Conservation (phyloP, 2,329 filamentous ascomycete species). For the Teratosphaeria pseudoeucalypti region DNA sequence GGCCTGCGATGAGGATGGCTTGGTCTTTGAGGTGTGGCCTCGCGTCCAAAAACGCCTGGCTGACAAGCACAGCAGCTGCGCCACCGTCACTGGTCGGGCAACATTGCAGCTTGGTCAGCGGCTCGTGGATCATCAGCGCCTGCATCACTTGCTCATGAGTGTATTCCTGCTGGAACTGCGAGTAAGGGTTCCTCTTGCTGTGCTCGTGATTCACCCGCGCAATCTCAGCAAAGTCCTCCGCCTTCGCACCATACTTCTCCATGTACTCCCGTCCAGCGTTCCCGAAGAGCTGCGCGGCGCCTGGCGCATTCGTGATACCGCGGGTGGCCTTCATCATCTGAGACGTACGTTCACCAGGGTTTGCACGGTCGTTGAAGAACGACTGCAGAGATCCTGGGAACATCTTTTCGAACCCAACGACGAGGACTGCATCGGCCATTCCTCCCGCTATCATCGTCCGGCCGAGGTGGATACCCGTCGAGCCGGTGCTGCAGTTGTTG, state of each 20-base stretch:
- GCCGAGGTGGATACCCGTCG: slow-evolving; percentile 76
- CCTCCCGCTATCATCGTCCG: slow-evolving; percentile 70
- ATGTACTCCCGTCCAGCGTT: slow-evolving; percentile 92
- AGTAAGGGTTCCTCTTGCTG: slow-evolving; percentile 87
- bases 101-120: slow-evolving; percentile 95
- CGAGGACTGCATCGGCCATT: slow-evolving; percentile 58
- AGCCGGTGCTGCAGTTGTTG: slow-evolving; percentile 97
- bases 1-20: slow-evolving; percentile 82
- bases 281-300: slow-evolving; percentile 87
- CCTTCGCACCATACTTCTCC: slow-evolving; percentile 76
- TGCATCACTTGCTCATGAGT: slow-evolving; percentile 71
- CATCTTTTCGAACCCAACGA: slow-evolving; percentile 98
- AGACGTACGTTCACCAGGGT: slow-evolving; percentile 61
- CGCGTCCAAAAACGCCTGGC: slow-evolving; percentile 75
- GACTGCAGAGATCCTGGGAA: slow-evolving; percentile 75
- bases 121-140: slow-evolving; percentile 67
- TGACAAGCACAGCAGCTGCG: slow-evolving; percentile 80
- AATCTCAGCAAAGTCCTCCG: slow-evolving; percentile 89
- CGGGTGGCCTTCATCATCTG: slow-evolving; percentile 76
- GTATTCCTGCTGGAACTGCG: slow-evolving; percentile 93
- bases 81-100: slow-evolving; percentile 92
- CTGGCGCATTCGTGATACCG: slow-evolving; percentile 71
- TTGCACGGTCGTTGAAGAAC: slow-evolving; percentile 76
- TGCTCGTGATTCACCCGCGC: slow-evolving; percentile 87
- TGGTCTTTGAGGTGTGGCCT: slow-evolving; percentile 71